Base-by-base conservation (phyloP, 1,139 yeast genomes). In the Trichomonascaceae sp. region DNA sequence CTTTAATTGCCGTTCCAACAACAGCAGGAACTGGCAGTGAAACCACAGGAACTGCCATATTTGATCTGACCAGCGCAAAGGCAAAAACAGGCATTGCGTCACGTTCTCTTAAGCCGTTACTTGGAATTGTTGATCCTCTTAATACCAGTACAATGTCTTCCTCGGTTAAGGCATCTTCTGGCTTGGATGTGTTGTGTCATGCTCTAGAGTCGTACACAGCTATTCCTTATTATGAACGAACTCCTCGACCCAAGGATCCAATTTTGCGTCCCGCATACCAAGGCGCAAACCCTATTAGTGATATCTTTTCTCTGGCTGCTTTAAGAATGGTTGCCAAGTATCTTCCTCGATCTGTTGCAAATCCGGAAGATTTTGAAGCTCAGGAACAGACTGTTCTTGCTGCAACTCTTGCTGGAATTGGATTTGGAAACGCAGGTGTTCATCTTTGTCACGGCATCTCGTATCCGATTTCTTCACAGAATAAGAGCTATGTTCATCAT, bases 1-100 rank as follows among this genome's bases (percentile, higher is more conserved):
- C 78, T 3, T 60, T 75, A 57, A 70, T 74, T 53, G 77, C 78
- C 7, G 69, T 74, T 45, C 75, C 75, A 45, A 73, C 76, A 20
- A 73, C 76, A n/a, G 76, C 76, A 7, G 77, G 77, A 43, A 73
- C 77, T 18, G 77, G 76, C 27, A 74, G 77, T 2, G 78, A 75
- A 57, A 73, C 78, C 50, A 75, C 78, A 1, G 77, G 77, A 20
- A 72, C 76, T 0, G 75, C 75, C 13, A 67, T 70, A 51, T 71
- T 72, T 59, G 76, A 72, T 57, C 62, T 72, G 55, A 61, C 65
- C 3, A 57, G 66, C 13, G 63, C 63, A 43, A 66, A 68, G 56
- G 68, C 75, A 56, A 72, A 72, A 60, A 73, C 75, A 3, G 76
- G 76, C 19, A 72, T 72, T 53, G 73, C 75, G 19, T 69, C 70